Evolutionary conservation across 345 rosid genomes (phyloP).

Genomic region (Eucalyptus paniculata): DNA sequence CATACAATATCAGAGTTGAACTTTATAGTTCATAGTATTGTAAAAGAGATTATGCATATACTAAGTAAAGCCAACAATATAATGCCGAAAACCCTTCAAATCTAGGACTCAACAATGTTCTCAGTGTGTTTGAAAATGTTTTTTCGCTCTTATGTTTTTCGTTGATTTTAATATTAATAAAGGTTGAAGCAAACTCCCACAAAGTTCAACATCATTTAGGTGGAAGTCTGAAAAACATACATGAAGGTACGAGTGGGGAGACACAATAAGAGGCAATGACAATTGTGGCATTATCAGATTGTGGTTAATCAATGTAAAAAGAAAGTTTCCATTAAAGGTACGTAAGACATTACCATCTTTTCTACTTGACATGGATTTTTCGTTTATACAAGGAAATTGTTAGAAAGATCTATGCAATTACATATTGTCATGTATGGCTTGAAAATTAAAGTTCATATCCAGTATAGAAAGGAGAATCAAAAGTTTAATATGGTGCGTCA

Average conservation of each 20-base stretch:
- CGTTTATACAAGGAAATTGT: too few relatives aligned
- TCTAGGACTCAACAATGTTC: too few relatives aligned
- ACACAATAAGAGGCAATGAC: neutral
- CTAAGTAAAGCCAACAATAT: too few relatives aligned
- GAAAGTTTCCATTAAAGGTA: neutral
- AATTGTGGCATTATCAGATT: too few relatives aligned
- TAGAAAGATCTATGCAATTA: neutral
- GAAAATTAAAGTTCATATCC: neutral
- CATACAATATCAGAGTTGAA: too few relatives aligned
- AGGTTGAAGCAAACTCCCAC: neutral
- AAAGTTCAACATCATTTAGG: neutral
- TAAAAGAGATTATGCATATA: too few relatives aligned
- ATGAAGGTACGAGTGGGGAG: neutral
- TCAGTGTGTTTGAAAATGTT: too few relatives aligned
- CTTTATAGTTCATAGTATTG: too few relatives aligned
- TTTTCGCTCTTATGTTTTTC: too few relatives aligned
- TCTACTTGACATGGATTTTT: neutral
- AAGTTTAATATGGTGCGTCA: neutral
- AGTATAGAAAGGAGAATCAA: neutral
- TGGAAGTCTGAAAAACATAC: neutral
- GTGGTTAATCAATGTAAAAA: neutral
- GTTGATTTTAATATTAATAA: too few relatives aligned
- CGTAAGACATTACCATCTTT: neutral
- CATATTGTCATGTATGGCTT: neutral
- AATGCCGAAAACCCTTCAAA: too few relatives aligned